Conservation (phyloP, 2,329 filamentous ascomycete genomes). For the Monosporascus sp. region DNA sequence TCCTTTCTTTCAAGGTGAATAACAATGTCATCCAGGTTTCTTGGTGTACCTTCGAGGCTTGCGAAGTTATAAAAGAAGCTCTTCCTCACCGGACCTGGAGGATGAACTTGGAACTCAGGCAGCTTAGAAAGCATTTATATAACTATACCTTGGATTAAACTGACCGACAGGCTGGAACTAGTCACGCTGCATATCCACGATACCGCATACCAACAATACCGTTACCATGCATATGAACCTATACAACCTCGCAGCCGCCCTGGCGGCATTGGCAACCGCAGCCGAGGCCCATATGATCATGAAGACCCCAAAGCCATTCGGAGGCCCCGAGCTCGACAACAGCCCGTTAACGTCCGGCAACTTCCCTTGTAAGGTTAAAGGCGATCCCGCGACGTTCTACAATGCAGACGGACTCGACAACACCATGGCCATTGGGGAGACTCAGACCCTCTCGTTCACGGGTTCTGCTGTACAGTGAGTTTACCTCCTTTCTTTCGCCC, state of each 20-base stretch:
- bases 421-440: slow-evolving; percentile 33
- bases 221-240: slow-evolving; percentile 35
- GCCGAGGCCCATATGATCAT: slow-evolving; percentile 63
- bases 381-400: slow-evolving; percentile 23
- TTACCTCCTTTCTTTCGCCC: too few relatives aligned
- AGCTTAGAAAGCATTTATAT: too few relatives aligned
- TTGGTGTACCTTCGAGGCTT: too few relatives aligned
- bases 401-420: slow-evolving; percentile 36
- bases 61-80: too few relatives aligned
- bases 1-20: too few relatives aligned
- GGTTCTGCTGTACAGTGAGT: slow-evolving; percentile 54
- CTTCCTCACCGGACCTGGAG: too few relatives aligned
- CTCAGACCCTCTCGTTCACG: slow-evolving; percentile 48
- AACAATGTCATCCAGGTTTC: too few relatives aligned
- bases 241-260: slow-evolving; percentile 29
- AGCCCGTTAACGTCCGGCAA: slow-evolving; percentile 51
- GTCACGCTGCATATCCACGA: neutral
- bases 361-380: slow-evolving; percentile 61
- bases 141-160: too few relatives aligned
- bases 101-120: too few relatives aligned
- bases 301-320: slow-evolving; percentile 50
- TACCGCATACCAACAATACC: slow-evolving; percentile 3
- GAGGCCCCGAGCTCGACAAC: slow-evolving; percentile 42
- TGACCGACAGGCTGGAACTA: neutral
- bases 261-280: slow-evolving; percentile 42